Evolutionary conservation across 495 filamentous ascomycete species (phyloP).

Genomic region (Ramalina intermedia): DNA sequence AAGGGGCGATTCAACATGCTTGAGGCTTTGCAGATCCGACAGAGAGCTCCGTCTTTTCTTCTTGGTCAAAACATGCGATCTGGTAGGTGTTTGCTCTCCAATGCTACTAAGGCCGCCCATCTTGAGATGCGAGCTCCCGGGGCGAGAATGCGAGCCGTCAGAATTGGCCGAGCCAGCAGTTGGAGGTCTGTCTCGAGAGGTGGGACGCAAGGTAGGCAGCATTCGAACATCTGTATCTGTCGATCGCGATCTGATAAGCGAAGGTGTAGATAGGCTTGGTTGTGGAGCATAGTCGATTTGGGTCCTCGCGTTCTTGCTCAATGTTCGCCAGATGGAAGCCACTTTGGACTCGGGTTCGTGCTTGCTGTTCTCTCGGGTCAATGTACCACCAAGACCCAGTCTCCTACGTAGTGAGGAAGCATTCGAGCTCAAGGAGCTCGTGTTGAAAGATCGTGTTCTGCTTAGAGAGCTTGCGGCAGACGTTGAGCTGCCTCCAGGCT

Average conservation of each 20-base stretch:
- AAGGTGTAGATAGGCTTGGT: conserved; percentile 46
- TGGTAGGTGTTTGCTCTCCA: conserved; percentile 23
- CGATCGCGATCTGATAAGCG: conserved; percentile 63
- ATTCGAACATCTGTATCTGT: conserved; percentile 53
- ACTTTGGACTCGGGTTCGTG: conserved; percentile 53
- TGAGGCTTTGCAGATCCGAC: conserved; percentile 59
- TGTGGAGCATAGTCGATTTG: conserved; percentile 36
- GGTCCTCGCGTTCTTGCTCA: conserved; percentile 65
- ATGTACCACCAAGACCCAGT: conserved; percentile 54
- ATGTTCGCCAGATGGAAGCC: conserved; percentile 68
- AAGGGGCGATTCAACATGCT: background rate
- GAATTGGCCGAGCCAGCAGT: conserved; percentile 21
- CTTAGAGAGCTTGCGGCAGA: conserved; percentile 30
- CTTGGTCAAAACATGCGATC: conserved; percentile 14
- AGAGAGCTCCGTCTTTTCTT: conserved; percentile 86
- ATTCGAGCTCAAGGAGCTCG: conserved; percentile 51
- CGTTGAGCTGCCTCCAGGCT: background rate
- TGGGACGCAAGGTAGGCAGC: conserved; percentile 40
- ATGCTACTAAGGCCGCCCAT: conserved; percentile 26
- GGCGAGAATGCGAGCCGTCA: conserved; percentile 30
- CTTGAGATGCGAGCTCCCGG: conserved; percentile 32
- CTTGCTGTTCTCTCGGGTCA: conserved; percentile 65
- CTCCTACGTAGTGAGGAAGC: conserved; percentile 73
- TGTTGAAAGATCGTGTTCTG: conserved; percentile 31
- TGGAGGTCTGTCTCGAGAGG: conserved; percentile 50